These are phyloP conservation scores for Russula sp. DNA, from an alignment of 768 basidiomycete genomes.

Conservation along the genomic window DNA sequence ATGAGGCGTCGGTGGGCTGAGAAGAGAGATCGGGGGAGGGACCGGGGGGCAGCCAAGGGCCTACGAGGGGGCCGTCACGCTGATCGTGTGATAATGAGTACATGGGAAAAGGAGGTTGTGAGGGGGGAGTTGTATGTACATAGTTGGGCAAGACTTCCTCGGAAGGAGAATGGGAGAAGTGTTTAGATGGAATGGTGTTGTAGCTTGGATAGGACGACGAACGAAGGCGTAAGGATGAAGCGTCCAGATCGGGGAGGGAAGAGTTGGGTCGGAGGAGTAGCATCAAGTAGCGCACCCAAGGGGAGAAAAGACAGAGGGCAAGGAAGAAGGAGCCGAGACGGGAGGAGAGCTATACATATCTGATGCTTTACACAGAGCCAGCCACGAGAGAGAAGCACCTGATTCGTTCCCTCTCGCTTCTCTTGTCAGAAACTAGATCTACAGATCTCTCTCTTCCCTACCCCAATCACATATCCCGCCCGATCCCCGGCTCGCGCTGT, in stretches of 20 bases:
- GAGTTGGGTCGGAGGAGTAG: slow-evolving; percentile 17
- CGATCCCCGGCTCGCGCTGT: slow-evolving; percentile 21
- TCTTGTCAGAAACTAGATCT: slow-evolving; percentile 13
- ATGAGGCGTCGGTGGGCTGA: slow-evolving; percentile 1
- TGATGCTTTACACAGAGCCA: slow-evolving; percentile 8
- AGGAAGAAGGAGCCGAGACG: slow-evolving; percentile 21
- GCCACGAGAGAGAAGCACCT: slow-evolving; percentile 23
- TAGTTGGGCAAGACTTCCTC: slow-evolving; percentile 16
- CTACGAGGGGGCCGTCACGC: slow-evolving; percentile 12
- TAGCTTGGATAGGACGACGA: slow-evolving; percentile 19
- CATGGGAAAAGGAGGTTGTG: slow-evolving; percentile 10
- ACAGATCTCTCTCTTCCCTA: neutral
- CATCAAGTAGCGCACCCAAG: slow-evolving; percentile 17
- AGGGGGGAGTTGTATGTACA: slow-evolving; percentile 16
- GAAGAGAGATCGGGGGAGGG: slow-evolving; percentile 10
- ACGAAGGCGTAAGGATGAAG: slow-evolving; percentile 12
- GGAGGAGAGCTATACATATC: slow-evolving; percentile 20
- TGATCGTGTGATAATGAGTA: slow-evolving; percentile 18
- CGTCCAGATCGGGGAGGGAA: slow-evolving; percentile 19
- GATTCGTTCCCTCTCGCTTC: slow-evolving; percentile 20
- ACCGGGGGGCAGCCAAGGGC: slow-evolving; percentile 9
- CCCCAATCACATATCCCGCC: slow-evolving; percentile 20
- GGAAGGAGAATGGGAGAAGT: slow-evolving; percentile 12
- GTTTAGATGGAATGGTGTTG: slow-evolving; percentile 20
- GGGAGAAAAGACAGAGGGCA: slow-evolving; percentile 20